Percentiles rank a stretch among this genome's conserved stretches.
phyloP scores from a whole-genome alignment of 352 stramenopile genomes.

The Phytophthora meadii region DNA sequence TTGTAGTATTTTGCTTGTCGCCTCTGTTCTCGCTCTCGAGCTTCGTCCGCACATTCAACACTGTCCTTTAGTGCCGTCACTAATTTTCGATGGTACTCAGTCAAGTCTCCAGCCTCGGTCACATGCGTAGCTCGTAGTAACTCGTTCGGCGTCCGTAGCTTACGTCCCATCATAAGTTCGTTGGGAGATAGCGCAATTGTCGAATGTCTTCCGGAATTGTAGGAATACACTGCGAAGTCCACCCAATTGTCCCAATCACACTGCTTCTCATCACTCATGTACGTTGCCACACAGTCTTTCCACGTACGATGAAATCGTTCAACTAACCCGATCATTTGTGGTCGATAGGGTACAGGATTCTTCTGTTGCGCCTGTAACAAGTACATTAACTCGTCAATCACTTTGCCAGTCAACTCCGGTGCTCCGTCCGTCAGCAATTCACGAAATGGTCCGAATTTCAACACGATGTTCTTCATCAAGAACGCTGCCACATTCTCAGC shows the following conservation, averaged over 20 bases:
- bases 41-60: background rate
- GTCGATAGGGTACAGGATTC: no score
- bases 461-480: background rate
- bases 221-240: conserved; percentile 6
- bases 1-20: background rate
- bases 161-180: background rate
- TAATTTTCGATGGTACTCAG: background rate
- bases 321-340: no score
- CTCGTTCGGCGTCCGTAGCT: background rate
- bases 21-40: background rate
- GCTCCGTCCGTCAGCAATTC: background rate
- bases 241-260: conserved; percentile 5
- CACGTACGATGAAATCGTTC: background rate
- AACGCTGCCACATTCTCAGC: background rate
- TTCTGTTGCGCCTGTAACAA: no score
- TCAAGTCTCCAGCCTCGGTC: background rate
- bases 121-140: background rate
- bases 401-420: background rate
- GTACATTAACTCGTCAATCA: no score
- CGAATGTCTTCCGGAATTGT: background rate
- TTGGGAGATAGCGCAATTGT: background rate
- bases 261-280: background rate
- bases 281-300: background rate
- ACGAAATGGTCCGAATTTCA: background rate
- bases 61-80: background rate